phyloP scores from a whole-genome alignment of 2,329 filamentous ascomycete species.

The Colletotrichum tropicicola region DNA sequence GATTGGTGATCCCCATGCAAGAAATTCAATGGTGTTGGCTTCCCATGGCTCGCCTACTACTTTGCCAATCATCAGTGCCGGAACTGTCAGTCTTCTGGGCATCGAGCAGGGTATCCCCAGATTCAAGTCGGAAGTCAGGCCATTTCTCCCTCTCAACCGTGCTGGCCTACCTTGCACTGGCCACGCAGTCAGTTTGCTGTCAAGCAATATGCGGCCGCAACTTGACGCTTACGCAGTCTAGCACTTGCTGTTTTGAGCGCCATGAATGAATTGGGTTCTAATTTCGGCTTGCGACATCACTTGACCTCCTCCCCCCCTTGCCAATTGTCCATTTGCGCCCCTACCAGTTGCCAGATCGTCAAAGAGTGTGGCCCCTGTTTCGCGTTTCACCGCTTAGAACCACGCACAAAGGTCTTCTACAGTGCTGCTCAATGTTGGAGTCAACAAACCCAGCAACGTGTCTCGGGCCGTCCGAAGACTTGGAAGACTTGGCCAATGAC shows the following conservation, averaged over 20 bases:
- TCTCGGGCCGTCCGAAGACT: not conserved
- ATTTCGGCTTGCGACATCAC: slow-evolving; percentile 4
- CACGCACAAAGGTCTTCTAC: not conserved
- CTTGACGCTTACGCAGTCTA: too few species aligned
- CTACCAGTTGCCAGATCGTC: not conserved
- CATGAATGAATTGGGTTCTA: not conserved
- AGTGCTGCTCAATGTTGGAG: not conserved
- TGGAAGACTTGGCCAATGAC: too few species aligned
- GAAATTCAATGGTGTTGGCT: not conserved
- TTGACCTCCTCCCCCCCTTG: not conserved
- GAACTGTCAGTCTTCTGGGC: not conserved
- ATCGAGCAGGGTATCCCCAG: not conserved
- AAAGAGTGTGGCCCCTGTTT: not conserved
- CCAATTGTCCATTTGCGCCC: not conserved
- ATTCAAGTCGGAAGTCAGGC: not conserved
- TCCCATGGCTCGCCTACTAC: not conserved
- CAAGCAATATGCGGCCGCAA: not conserved
- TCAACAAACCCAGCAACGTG: not conserved
- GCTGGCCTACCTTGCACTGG: not conserved
- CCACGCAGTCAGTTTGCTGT: not conserved
- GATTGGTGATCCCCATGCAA: too few species aligned
- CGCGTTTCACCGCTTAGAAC: not conserved
- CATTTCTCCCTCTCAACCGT: not conserved
- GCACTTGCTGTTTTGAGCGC: not conserved
- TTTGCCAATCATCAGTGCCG: not conserved